Evolutionary conservation across 352 stramenopile genomes (phyloP).

Genomic region (Halophytophthora batemanensis): DNA sequence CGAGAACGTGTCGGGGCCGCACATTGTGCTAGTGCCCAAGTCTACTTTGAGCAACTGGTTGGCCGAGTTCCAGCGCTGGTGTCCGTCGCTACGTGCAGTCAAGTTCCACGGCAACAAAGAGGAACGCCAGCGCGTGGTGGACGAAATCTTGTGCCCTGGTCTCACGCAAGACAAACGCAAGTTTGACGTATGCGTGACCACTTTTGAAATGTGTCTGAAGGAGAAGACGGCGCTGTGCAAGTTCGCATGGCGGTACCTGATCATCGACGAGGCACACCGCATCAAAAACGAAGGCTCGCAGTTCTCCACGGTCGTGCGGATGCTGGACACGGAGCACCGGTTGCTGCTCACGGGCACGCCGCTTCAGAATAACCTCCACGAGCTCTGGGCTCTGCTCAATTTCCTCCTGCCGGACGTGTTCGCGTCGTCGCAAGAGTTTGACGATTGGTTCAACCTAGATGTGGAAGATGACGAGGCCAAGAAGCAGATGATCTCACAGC

Average conservation of each 20-base stretch:
- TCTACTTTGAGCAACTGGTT: constrained; percentile 94
- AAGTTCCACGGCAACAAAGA: constrained; percentile 93
- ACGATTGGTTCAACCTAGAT: constrained; percentile 89
- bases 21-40: constrained; percentile 94
- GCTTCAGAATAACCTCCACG: constrained; percentile 94
- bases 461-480: constrained; percentile 87
- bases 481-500: constrained; percentile 87
- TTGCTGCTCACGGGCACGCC: constrained; percentile 94
- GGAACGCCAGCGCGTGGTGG: constrained; percentile 81
- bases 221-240: constrained; percentile 87
- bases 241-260: constrained; percentile 88
- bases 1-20: constrained; percentile 84
- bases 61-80: constrained; percentile 91
- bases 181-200: constrained; percentile 97
- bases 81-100: constrained; percentile 87
- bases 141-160: constrained; percentile 87
- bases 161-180: constrained; percentile 90
- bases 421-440: constrained; percentile 80
- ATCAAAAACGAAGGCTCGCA: constrained; percentile 90
- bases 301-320: constrained; percentile 83
- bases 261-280: constrained; percentile 87
- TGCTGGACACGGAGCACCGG: constrained; percentile 81
- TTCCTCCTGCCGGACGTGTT: constrained; percentile 95
- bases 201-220: constrained; percentile 95
- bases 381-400: constrained; percentile 94